Base-by-base conservation (phyloP, 768 basidiomycete species). In the Leccinum aurantiacum region DNA sequence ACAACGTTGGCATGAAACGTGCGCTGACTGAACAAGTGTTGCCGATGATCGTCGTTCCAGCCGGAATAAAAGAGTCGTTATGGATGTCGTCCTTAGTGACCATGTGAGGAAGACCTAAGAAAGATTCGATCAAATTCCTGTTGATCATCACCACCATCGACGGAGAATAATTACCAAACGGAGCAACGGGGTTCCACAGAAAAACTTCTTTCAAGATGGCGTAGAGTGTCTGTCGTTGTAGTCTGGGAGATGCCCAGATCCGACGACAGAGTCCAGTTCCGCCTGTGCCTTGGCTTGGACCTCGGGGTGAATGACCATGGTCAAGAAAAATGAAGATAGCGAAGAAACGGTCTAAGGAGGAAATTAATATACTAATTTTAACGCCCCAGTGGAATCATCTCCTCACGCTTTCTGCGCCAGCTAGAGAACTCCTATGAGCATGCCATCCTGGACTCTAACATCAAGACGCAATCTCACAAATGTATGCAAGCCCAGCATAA, bases 31-130 rank as follows among this genome's bases (percentile, higher is more conserved):
- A 79, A 84, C 86, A 87, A 19, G 83, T 79, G 63, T 86, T 88
- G 2, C 84, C 84, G 29, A 85, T 80, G 17, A 88, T 79, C 9
- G 79, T 81, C 1, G 86, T 76, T 15, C 71, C 72, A 6, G 69
- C 71, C 25, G 72, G 72, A 47, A 74, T 74, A 55, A 72, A 70
- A 54, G 70, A 74, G 37, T 70, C 72, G 24, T 69, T 50, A 48
- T 74, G 73, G 35, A 53, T 54, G 60, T 74, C 73, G 44, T 73
- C 71, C 48, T 65, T 67, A 54, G 71, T 74, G 54, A 69, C 71
- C 64, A 70, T 73, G 46, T 74, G 72, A 37, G 72, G 73, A 54
- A 74, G 67, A 54, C 70, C 70, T 71, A 44, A 25, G 57, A 57
- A 58, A 56, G 31, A 55, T 58, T 33, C 2, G 31, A 51, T 65